Evolutionary conservation across 2,329 filamentous ascomycete species (phyloP).

Genomic region (Calcarisporium arbuscula): DNA sequence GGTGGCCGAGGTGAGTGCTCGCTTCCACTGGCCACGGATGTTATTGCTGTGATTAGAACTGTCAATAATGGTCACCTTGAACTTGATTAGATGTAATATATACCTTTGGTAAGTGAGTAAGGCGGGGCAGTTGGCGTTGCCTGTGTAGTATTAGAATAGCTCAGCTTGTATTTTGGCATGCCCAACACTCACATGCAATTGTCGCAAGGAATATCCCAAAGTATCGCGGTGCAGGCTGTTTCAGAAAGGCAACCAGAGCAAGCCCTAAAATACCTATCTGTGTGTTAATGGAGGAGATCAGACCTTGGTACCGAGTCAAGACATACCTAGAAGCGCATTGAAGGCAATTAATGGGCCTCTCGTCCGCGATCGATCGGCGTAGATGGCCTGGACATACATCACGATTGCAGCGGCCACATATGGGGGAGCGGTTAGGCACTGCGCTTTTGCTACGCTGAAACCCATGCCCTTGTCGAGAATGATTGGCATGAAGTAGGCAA

Average conservation of each 20-base stretch:
- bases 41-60: constrained; percentile 19
- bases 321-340: constrained; percentile 9
- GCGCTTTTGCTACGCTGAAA: constrained; percentile 11
- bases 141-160: too few relatives aligned
- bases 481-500: constrained; percentile 16
- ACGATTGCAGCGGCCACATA: constrained; percentile 16
- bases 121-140: too few relatives aligned
- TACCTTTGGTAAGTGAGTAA: too few relatives aligned
- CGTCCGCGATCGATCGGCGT: constrained; percentile 14
- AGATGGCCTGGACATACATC: constrained; percentile 13
- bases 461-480: constrained; percentile 18
- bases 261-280: too few relatives aligned
- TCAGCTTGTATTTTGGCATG: too few relatives aligned
- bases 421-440: constrained; percentile 18
- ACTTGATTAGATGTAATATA: too few relatives aligned
- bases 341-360: constrained; percentile 14
- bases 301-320: constrained; percentile 13
- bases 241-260: too few relatives aligned
- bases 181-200: too few relatives aligned
- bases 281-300: too few relatives aligned
- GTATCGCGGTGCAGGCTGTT: too few relatives aligned
- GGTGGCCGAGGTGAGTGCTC: constrained; percentile 15
- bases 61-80: too few relatives aligned
- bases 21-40: constrained; percentile 18
- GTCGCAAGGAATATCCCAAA: too few relatives aligned